A percentile compares a stretch with the other conserved stretches of the same genome.
Evolutionary conservation across 75 land plant genomes (phyloP).

Genomic region (Larix kaempferi): DNA sequence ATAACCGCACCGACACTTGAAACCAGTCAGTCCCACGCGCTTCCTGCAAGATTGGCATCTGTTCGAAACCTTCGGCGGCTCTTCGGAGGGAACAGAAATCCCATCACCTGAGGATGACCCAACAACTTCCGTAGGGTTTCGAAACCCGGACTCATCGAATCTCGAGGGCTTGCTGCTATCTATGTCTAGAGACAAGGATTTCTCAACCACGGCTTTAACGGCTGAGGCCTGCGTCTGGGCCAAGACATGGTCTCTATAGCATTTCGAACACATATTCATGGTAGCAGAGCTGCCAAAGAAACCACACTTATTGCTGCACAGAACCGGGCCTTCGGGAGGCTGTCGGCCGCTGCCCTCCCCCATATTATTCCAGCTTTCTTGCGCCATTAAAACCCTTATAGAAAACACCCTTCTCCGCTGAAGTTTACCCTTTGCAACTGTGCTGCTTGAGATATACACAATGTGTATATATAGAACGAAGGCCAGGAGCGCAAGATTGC

Average conservation of each 20-base stretch:
- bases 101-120: neutral
- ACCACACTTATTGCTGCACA: constrained; percentile 75
- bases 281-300: constrained; percentile 79
- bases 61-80: constrained; percentile 12
- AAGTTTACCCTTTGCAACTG: neutral
- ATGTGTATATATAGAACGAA: neutral
- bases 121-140: neutral
- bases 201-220: constrained; percentile 6
- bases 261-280: constrained; percentile 63
- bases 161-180: neutral
- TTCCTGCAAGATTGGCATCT: constrained; percentile 46
- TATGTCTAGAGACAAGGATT: neutral
- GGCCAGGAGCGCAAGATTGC: too few species aligned
- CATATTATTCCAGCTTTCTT: constrained; percentile 44
- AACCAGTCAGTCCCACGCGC: constrained; percentile 43
- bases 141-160: too few species aligned
- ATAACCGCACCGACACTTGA: constrained; percentile 44
- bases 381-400: constrained; percentile 12
- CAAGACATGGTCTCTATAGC: constrained; percentile 27
- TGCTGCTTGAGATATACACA: neutral
- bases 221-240: neutral
- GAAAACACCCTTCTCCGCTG: neutral
- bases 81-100: neutral
- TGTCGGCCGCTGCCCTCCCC: constrained; percentile 36
- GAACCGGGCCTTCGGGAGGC: constrained; percentile 42